Base-by-base conservation (phyloP, 2,329 filamentous ascomycete species). In the Harringtonia lauricola region DNA sequence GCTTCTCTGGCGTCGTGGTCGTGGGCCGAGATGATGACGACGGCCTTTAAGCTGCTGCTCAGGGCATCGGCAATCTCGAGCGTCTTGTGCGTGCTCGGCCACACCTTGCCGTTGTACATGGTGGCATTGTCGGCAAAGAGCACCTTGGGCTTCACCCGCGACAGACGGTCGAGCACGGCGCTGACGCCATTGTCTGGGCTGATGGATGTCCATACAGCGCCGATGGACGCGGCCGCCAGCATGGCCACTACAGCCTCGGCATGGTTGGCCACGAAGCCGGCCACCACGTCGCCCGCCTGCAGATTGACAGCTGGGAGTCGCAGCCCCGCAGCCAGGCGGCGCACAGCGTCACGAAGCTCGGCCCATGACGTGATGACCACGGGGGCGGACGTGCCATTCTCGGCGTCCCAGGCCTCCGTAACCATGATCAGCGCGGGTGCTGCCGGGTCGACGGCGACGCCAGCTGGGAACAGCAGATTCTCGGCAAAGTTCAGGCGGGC, bases 151-250 rank as follows among this genome's bases (percentile, higher is more conserved):
- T 81, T 76, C 52, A 96, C 92, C 65, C 96, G 92, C 37, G 74
- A 74, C 48, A 96, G 65, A 8, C 92, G 76, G 59, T 96, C 92
- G 22, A 96, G 66, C 1, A 96, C 89, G 15, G 89, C 90, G 54
- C 86, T 86, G 2, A 94, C 86, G 12, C 90, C 90, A 15, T 83
- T 95, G 60, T 96, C 90, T 3, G 90, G 88, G 54, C 86, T 94
- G 39, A 95, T 86, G 8, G 85, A 85, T 1, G 89, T 95, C 90
- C 90, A 96, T 31, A 95, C 76, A 15, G 85, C 89, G 26, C 92
- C 92, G 2, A 95, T 62, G 1, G 86, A 79, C 1, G 87, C 81
- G 0, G 87, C 76, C 1, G 86, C 85, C 28, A 98, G 71, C 81
- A 94, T 92, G 18, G 87, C 86, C 12, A 95, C 80, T 18, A 96